These are phyloP conservation scores for Carex kokanica DNA, from an alignment of 176 grass and related monocot genomes.

Conservation along the genomic window DNA sequence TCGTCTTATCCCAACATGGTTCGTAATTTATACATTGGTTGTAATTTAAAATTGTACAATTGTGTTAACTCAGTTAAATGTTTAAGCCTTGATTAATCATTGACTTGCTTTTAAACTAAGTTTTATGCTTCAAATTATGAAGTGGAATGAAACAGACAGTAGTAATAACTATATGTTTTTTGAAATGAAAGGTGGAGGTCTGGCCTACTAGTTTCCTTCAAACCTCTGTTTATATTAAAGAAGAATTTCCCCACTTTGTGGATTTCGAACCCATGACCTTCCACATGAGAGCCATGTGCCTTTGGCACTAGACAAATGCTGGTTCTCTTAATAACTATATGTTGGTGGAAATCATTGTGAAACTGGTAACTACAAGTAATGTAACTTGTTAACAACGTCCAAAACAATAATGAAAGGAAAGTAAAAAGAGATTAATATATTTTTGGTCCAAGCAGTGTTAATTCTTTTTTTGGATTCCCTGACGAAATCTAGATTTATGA, in stretches of 20 bases:
- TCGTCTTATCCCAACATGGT: slow-evolving; percentile 87
- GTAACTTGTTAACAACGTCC: background rate
- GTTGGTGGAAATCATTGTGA: background rate
- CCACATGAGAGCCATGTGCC: too few relatives aligned
- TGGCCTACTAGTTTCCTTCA: too few relatives aligned
- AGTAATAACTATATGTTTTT: background rate
- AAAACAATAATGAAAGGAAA: background rate
- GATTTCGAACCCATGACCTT: too few relatives aligned
- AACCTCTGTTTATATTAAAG: too few relatives aligned
- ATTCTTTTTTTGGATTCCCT: background rate
- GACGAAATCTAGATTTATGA: background rate
- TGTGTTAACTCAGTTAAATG: background rate
- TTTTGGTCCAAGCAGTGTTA: background rate
- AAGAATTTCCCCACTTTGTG: too few relatives aligned
- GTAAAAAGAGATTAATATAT: background rate
- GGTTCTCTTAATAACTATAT: background rate
- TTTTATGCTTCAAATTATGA: background rate
- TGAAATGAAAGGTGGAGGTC: too few relatives aligned
- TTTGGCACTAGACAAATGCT: too few relatives aligned
- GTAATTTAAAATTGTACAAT: background rate
- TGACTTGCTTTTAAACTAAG: too few relatives aligned
- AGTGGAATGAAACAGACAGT: background rate
- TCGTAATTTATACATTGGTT: background rate
- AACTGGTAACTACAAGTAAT: background rate
- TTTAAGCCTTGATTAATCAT: background rate